Percentiles rank a stretch among this genome's conserved stretches.
Conservation (phyloP, 257 asterid genomes). For the Capsicum baccatum region DNA sequence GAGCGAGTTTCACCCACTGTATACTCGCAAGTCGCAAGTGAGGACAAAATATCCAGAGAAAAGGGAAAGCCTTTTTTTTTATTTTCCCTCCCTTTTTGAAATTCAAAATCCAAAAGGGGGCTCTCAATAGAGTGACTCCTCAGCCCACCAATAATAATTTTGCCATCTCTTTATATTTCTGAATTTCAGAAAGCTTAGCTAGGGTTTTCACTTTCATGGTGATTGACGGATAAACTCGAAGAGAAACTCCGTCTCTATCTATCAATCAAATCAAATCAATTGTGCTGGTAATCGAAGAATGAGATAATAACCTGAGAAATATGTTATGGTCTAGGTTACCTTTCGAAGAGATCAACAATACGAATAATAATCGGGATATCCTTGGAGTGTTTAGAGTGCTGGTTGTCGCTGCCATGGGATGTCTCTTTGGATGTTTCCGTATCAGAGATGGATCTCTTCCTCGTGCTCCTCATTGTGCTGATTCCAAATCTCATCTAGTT, state of each 20-base stretch:
- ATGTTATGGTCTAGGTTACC: slow-evolving; percentile 28
- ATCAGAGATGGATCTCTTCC: slow-evolving; percentile 11
- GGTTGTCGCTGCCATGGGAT: slow-evolving; percentile 27
- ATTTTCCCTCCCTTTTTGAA: slow-evolving; percentile 21
- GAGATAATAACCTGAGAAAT: neutral
- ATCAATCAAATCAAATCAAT: neutral
- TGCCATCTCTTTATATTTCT: slow-evolving; percentile 20
- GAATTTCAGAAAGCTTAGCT: slow-evolving; percentile 4
- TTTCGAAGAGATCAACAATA: neutral
- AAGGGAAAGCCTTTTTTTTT: neutral
- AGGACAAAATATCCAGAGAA: neutral
- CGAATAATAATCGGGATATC: slow-evolving; percentile 5
- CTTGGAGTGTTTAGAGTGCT: slow-evolving; percentile 18
- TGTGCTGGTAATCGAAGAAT: neutral
- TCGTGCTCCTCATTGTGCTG: neutral
- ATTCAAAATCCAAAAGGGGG: slow-evolving; percentile 23
- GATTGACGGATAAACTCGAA: neutral
- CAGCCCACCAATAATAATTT: neutral
- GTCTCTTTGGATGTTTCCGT: slow-evolving; percentile 33
- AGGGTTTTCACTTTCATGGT: slow-evolving; percentile 4
- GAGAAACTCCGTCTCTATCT: slow-evolving; percentile 5
- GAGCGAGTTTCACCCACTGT: neutral
- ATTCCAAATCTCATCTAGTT: slow-evolving; percentile 19
- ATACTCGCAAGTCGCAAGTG: neutral
- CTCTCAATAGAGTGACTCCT: slow-evolving; percentile 18